Base-by-base conservation (phyloP, 495 filamentous ascomycete genomes). In the Apiosordaria backusii region DNA sequence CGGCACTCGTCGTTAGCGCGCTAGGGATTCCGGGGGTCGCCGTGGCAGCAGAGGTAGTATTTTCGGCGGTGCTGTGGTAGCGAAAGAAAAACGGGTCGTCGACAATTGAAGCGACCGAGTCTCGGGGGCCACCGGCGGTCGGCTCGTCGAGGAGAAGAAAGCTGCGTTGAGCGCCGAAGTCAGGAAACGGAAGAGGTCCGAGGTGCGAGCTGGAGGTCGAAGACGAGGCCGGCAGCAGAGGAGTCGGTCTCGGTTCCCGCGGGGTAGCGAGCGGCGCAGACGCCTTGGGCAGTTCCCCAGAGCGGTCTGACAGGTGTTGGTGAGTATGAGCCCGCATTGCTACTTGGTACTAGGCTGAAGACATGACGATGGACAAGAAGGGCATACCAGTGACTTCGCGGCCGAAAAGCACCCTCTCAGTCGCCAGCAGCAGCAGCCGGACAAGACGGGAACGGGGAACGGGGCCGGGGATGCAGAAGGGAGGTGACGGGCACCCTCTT, bases 41-140 rank as follows among this genome's bases (percentile, higher is more conserved):
- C 16, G 35, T 45, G 35, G 35, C 35, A 45, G 35, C 35, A 45
- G 35, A 45, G 35, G 13, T 45, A 13, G 35, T 45, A 45, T 45
- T 45, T 15, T 7, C 35, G 35, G 13, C 13, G 35, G 55, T 57
- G 54, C 19, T 52, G 22, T 50, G 10, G 55, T 23, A 45, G 29
- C 73, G 70, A 57, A 76, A 71, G 72, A 82, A 80, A 68, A 83
- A 82, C 15, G 80, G 78, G 60, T 82, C 81, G 73, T 82, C 78
- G 67, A 77, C 72, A 57, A 81, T 79, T 40, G 79, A 82, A 23
- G 71, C 61, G 55, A 81, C 69, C 26, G 81, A 82, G 63, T 80
- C 81, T 50, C 81, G 78, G 60, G 62, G 50, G 65, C 67, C 73
- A 63, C 57, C 24, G 65, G 68, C 50, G 64, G 59, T 72, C 29